Conservation (phyloP, 2,329 filamentous ascomycete species). For the Beauveria asiatica region DNA sequence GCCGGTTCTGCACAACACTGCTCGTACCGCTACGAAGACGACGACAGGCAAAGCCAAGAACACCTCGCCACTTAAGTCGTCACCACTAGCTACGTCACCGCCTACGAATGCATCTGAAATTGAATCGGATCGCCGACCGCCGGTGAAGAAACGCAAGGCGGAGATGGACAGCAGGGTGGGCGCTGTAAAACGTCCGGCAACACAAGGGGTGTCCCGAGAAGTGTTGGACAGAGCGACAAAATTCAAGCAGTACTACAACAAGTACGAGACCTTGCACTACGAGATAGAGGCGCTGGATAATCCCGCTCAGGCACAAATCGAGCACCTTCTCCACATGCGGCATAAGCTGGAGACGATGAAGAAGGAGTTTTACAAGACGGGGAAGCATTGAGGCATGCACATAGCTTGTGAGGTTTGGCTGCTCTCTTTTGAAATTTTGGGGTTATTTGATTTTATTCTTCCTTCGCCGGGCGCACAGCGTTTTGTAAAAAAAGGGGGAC, state of each 20-base stretch:
- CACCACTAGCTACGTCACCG: slow-evolving; percentile 55
- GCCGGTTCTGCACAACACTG: neutral
- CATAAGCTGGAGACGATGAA: slow-evolving; percentile 48
- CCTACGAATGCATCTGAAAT: slow-evolving; percentile 58
- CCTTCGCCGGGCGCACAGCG: neutral
- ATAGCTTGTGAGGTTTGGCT: neutral
- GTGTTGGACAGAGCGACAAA: slow-evolving; percentile 43
- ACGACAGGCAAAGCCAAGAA: slow-evolving; percentile 34
- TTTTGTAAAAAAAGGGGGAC: neutral
- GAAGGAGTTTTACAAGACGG: slow-evolving; percentile 41
- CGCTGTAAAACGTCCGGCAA: slow-evolving; percentile 26
- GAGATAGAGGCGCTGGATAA: slow-evolving; percentile 43
- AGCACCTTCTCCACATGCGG: slow-evolving; percentile 45
- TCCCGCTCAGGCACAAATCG: slow-evolving; percentile 43
- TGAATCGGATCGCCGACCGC: slow-evolving; percentile 31
- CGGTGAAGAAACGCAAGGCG: slow-evolving; percentile 36
- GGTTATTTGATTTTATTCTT: neutral
- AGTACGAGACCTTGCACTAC: slow-evolving; percentile 48
- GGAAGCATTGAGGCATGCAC: slow-evolving; percentile 18
- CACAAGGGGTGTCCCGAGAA: slow-evolving; percentile 24
- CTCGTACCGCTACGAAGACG: neutral
- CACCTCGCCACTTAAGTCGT: slow-evolving; percentile 54
- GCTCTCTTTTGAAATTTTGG: neutral
- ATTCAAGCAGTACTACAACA: slow-evolving; percentile 49
- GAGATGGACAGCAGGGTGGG: slow-evolving; percentile 16